These are phyloP conservation scores for Penicillium argentinense DNA, from an alignment of 495 filamentous ascomycete species.

Conservation along the genomic window DNA sequence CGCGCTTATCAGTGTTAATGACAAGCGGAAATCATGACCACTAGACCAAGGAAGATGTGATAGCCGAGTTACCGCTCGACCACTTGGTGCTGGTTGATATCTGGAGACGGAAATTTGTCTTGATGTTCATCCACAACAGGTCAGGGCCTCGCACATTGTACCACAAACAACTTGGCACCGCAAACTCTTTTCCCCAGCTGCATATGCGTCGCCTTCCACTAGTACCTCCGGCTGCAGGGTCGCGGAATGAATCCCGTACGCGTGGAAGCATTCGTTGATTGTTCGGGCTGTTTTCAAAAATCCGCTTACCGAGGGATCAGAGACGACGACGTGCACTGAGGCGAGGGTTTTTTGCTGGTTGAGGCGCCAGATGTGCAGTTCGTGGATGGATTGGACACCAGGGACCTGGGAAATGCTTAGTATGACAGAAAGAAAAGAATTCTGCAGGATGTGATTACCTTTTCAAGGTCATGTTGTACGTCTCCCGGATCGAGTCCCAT, in stretches of 20 bases:
- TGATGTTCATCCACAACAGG: slow-evolving; percentile 29
- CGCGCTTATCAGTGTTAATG: slow-evolving; percentile 43
- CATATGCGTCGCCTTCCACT: background rate
- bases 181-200: slow-evolving; percentile 8
- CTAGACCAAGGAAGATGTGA: slow-evolving; percentile 44
- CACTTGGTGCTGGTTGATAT: slow-evolving; percentile 1
- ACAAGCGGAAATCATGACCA: slow-evolving; percentile 59
- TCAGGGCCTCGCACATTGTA: slow-evolving; percentile 30
- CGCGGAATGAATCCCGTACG: slow-evolving; percentile 52
- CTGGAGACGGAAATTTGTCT: background rate
- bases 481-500: slow-evolving; percentile 71
- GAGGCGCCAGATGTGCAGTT: slow-evolving; percentile 54
- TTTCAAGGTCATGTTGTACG: slow-evolving; percentile 70
- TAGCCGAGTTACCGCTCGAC: background rate
- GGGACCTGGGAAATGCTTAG: slow-evolving; percentile 30
- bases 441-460: slow-evolving; percentile 18
- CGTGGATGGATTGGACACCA: slow-evolving; percentile 47
- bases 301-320: slow-evolving; percentile 31
- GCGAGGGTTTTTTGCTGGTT: slow-evolving; percentile 52
- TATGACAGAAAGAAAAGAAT: background rate
- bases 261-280: slow-evolving; percentile 51
- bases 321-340: slow-evolving; percentile 47
- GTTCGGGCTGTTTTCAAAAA: slow-evolving; percentile 42
- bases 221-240: slow-evolving; percentile 50
- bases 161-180: slow-evolving; percentile 37